Base-by-base conservation (phyloP, 352 stramenopile species). In the Aphanomyces invadans region DNA sequence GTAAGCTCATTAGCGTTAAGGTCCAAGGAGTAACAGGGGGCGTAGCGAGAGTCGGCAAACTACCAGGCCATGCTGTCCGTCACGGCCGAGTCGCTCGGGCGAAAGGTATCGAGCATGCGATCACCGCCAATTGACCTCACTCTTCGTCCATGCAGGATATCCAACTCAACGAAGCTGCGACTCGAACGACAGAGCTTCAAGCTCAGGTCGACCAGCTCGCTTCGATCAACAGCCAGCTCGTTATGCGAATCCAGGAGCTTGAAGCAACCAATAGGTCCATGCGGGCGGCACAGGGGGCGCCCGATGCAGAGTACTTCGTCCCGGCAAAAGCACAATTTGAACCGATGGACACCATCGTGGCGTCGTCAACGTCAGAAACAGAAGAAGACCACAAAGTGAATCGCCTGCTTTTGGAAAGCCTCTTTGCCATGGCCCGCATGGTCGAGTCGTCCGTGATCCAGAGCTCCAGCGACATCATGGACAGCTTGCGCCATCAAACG, bases 361-460 rank as follows among this genome's bases (percentile, higher is more conserved):
- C 70, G 73, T 74, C 68, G 77, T 88, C 45, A 74, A 89, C 38
- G 76, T 82, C 39, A 79, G 78, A 42, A 78, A 78, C 72, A 77
- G 86, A 69, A 77, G 79, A 2, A 10, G 23, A 32, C 25, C 21
- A n/a, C 25, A 32, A 57, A 38, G 78, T 77, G 10, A 90, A 90
- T 52, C 79, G 78, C 10, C 89, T 90, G 81, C 71, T 92, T 36
- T 69, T 90, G 10, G 83, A 92, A 61, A 88, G 79, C 12, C 76
- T 92, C 74, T 89, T 90, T 54, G 83, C 78, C 15, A 92, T 92
- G 83, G 83, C 83, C 21, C 80, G 83, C 2, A 90, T 90, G 81
- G 83, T 92, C 68, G 83, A 92, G 70, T 83, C 81, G 28, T 83
- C 78, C 39, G 77, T 83, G n/a, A 92, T 92, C 59, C 83, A 92